These are phyloP conservation scores for Leccinum pachyderme DNA, from an alignment of 1,284 basidiomycete species.

Conservation along the genomic window DNA sequence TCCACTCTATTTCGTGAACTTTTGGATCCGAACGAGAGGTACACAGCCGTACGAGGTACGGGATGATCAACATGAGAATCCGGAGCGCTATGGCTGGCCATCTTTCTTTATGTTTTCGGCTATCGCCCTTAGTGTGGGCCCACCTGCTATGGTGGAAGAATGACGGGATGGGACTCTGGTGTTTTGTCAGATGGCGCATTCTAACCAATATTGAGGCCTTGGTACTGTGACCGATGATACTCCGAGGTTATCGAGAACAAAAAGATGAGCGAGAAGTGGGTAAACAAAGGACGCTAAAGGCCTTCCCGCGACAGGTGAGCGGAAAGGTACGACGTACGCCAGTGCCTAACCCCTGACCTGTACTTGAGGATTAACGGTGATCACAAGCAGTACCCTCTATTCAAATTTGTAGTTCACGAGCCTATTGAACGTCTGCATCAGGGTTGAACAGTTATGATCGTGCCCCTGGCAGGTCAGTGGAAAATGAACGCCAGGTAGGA, in stretches of 20 bases:
- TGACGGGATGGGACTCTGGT: neutral
- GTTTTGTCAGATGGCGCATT: neutral
- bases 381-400: neutral
- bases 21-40: neutral
- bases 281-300: neutral
- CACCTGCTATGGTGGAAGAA: neutral
- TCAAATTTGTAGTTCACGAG: neutral
- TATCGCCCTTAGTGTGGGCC: neutral
- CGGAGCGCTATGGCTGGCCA: too few relatives aligned
- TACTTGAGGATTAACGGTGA: neutral
- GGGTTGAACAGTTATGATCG: neutral
- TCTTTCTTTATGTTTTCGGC: neutral
- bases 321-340: neutral
- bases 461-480: neutral
- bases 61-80: neutral
- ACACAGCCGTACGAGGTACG: neutral
- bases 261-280: neutral
- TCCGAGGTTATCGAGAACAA: neutral
- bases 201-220: neutral
- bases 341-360: neutral
- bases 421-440: neutral
- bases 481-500: neutral
- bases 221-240: neutral
- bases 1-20: neutral
- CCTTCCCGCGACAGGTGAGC: neutral